Evolutionary conservation across 83 land plant species (phyloP).

Genomic region (Picea engelmannii): DNA sequence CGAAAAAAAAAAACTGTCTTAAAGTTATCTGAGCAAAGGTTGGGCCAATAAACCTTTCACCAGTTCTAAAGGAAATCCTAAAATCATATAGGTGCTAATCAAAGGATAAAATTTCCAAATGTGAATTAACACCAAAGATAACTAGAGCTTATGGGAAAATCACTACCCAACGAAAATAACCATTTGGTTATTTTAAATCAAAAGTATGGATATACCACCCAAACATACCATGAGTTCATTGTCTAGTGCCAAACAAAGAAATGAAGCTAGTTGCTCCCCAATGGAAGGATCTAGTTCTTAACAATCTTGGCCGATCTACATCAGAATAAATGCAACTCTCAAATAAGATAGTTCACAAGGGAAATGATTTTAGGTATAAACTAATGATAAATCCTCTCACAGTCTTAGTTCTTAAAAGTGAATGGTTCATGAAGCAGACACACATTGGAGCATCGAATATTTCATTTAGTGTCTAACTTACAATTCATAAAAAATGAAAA

Average conservation of each 20-base stretch:
- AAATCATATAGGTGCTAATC: background rate
- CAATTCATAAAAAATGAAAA: too few species aligned
- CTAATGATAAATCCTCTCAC: background rate
- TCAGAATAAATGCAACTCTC: background rate
- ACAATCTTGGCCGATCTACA: conserved; percentile 93
- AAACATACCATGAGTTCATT: conserved; percentile 90
- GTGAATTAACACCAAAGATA: background rate
- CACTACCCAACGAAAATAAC: background rate
- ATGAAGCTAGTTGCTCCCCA: conserved; percentile 89
- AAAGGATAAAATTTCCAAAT: background rate
- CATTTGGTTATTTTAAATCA: background rate
- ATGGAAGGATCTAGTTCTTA: conserved; percentile 91
- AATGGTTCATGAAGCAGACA: background rate
- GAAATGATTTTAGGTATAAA: background rate
- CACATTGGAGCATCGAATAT: background rate
- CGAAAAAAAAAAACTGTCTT: too few species aligned
- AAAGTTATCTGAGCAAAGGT: background rate
- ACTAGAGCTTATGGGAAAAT: background rate
- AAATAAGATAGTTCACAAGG: background rate
- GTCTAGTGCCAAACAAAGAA: conserved; percentile 93
- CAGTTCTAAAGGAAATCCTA: background rate
- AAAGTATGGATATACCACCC: background rate
- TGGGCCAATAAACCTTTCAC: background rate
- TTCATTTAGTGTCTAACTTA: background rate
- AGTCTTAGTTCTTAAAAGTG: background rate